These are phyloP conservation scores for Mallotus japonicus DNA, from an alignment of 441 rosid genomes.

Conservation along the genomic window DNA sequence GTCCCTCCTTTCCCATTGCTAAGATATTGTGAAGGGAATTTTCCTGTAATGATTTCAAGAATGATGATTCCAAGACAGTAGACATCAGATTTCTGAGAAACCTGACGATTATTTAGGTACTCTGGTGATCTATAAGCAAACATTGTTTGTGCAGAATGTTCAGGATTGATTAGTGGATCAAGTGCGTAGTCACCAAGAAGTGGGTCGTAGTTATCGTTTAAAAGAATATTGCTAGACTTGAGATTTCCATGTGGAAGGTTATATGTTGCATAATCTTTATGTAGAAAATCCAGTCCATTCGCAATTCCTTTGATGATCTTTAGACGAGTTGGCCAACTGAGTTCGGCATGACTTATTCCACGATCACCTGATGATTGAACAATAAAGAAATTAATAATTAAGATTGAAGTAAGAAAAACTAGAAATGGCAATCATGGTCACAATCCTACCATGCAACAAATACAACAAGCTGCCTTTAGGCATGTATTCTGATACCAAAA, in stretches of 20 bases:
- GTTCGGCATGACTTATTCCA: constrained; percentile 52
- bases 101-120: constrained; percentile 34
- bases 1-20: constrained; percentile 65
- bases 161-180: constrained; percentile 50
- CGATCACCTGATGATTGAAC: constrained; percentile 61
- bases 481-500: constrained; percentile 65
- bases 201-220: constrained; percentile 53
- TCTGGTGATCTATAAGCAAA: constrained; percentile 76
- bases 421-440: not conserved
- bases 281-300: constrained; percentile 61
- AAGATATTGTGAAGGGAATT: constrained; percentile 76
- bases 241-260: constrained; percentile 93
- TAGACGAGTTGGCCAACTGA: constrained; percentile 68
- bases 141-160: constrained; percentile 46
- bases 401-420: not conserved
- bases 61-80: constrained; percentile 73
- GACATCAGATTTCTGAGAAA: constrained; percentile 71
- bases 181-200: constrained; percentile 63
- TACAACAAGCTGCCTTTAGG: constrained; percentile 75
- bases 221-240: constrained; percentile 79
- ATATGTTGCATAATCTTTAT: constrained; percentile 46
- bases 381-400: not conserved
- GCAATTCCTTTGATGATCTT: constrained; percentile 69
- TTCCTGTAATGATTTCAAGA: constrained; percentile 73
- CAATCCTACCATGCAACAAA: constrained; percentile 63